Conservation (phyloP, 129 eudicot genomes). For the Artemisia annua region DNA sequence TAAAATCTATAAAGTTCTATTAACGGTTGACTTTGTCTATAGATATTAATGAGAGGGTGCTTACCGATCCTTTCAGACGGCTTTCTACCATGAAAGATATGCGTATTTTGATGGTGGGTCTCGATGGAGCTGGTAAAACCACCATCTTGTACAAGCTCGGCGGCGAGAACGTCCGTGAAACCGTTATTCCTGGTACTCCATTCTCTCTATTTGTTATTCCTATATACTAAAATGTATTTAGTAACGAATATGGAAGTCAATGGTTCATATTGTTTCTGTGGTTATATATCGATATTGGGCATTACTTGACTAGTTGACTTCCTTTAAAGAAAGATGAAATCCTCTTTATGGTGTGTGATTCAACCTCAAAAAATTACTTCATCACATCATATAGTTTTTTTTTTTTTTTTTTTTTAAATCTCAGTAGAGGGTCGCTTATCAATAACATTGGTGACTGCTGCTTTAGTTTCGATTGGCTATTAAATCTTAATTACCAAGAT, state of each 20-base stretch:
- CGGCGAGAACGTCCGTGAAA: conserved; percentile 87
- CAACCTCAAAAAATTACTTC: no score
- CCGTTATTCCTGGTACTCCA: conserved; percentile 78
- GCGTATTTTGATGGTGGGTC: conserved; percentile 97
- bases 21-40: conserved; percentile 2
- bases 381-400: no score
- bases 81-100: conserved; percentile 96
- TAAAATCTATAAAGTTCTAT: background rate
- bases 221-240: background rate
- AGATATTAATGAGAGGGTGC: conserved; percentile 73
- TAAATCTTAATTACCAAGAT: background rate
- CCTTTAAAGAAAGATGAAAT: no score
- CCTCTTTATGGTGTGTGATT: background rate
- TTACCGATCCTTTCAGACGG: conserved; percentile 89
- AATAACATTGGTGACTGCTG: background rate
- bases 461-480: background rate
- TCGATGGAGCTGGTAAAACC: conserved; percentile 99
- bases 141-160: conserved; percentile 97
- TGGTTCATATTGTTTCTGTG: no score
- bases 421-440: background rate
- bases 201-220: background rate
- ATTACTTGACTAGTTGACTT: no score
- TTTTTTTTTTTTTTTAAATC: background rate
- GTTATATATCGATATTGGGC: no score
- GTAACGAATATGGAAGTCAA: background rate